Evolutionary conservation across 331 rosid species (phyloP).

Genomic region (Cucumis variabilis): DNA sequence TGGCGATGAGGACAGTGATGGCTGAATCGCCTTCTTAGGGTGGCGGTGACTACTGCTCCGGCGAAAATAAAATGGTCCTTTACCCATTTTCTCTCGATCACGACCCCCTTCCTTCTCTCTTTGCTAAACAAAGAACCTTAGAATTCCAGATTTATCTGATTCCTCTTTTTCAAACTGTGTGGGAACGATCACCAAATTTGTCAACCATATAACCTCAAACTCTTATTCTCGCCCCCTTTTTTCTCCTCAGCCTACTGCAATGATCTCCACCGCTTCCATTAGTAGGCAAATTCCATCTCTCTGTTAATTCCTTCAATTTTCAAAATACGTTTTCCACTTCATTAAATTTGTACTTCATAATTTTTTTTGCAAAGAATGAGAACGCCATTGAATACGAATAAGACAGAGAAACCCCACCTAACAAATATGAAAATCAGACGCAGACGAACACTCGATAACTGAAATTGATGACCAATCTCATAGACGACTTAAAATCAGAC

Average conservation of each 20-base stretch:
- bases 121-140: not conserved
- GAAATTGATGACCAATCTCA: not conserved
- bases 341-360: not conserved
- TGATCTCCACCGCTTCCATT: not conserved
- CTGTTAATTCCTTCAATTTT: not conserved
- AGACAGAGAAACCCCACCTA: not conserved
- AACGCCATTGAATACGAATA: not conserved
- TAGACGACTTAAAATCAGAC: conserved; percentile 15
- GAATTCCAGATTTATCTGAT: not conserved
- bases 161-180: not conserved
- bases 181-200: not conserved
- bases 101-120: not conserved
- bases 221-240: not conserved
- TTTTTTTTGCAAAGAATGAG: not conserved
- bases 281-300: not conserved
- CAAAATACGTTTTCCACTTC: not conserved
- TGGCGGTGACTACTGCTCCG: conserved; percentile 34
- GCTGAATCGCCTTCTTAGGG: conserved; percentile 28
- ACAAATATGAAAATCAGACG: not conserved
- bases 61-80: conserved; percentile 35
- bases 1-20: conserved; percentile 9
- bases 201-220: not conserved
- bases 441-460: not conserved
- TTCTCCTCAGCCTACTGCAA: conserved; percentile 12
- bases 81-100: conserved; percentile 37